Evolutionary conservation across 768 basidiomycete species (phyloP), one percentile per base, ranked within the genome.

Genomic region (Clavaria fumosa): DNA sequence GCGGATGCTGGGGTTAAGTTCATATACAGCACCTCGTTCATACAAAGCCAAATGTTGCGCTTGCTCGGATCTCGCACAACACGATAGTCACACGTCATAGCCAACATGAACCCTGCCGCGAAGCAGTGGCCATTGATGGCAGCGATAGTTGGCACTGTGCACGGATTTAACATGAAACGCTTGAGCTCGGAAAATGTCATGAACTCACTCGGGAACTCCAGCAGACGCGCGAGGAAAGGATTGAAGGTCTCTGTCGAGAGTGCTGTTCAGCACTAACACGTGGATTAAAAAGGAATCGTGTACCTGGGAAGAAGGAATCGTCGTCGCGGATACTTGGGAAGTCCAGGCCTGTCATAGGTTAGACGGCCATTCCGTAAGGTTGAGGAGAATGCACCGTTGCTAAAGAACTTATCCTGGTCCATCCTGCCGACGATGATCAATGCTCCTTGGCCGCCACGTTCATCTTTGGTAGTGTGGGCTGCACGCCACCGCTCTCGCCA

Each of bases 1-100:
- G n/a, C n/a, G n/a, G n/a, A n/a, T n/a, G n/a, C n/a, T n/a, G n/a
- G n/a, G n/a, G n/a, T n/a, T n/a, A n/a, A n/a, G n/a, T n/a, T n/a
- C n/a, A n/a, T n/a, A n/a, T n/a, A n/a, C n/a, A n/a, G 50, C 38
- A 83, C 80, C 62, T 93, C 90, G 51, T 93, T 96, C 89, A 95
- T 93, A 53, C 78, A 84, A 36, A 84, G 57, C 80, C 86, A 90
- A 1, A 80, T 78, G 49, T 78, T 75, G 21, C 76, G 76, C 47
- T 67, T 70, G 48, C 63, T 75, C 11, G 79, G 88, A 45, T 83
- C 77, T 11, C 74, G 83, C 77, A 91, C 89, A 39, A 93, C 67
- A 28, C 89, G 72, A 58, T 84, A 90, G 55, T 95, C 89, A 53
- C 85, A 91, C 3, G 67, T 69, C 34, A 95, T 56, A 2, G 86